Evolutionary conservation across 306 rosid species (phyloP).

Genomic region (Albizia julibrissin): DNA sequence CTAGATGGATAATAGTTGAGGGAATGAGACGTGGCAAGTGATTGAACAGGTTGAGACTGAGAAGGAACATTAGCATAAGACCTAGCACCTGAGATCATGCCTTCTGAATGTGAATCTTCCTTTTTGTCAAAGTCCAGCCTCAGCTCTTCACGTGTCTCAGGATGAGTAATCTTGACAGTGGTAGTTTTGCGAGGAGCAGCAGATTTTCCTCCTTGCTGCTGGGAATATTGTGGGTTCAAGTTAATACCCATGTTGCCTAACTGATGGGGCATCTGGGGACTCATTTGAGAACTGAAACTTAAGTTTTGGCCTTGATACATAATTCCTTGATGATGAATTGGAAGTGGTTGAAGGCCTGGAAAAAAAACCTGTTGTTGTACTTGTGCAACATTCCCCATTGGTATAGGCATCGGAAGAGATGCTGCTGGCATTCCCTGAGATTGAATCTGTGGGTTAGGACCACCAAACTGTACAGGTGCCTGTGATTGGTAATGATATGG

Average conservation of each 20-base stretch:
- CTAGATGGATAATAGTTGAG: constrained; percentile 45
- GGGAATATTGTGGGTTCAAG: constrained; percentile 61
- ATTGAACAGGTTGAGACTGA: constrained; percentile 65
- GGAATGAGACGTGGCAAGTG: constrained; percentile 52
- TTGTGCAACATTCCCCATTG: constrained; percentile 66
- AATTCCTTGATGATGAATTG: constrained; percentile 71
- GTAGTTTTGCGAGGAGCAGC: constrained; percentile 66
- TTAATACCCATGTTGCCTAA: constrained; percentile 63
- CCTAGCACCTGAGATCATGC: constrained; percentile 59
- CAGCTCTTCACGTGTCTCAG: constrained; percentile 84
- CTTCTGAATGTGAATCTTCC: constrained; percentile 53
- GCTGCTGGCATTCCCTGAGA: constrained; percentile 71
- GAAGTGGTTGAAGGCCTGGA: constrained; percentile 65
- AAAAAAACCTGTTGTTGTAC: constrained; percentile 73
- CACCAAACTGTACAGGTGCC: constrained; percentile 69
- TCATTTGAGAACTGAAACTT: constrained; percentile 67
- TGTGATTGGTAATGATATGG: constrained; percentile 75
- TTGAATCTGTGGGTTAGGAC: constrained; percentile 70
- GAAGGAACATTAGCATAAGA: constrained; percentile 57
- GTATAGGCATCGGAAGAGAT: constrained; percentile 69
- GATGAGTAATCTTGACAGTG: constrained; percentile 83
- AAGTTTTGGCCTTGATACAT: constrained; percentile 61
- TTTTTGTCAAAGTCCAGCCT: constrained; percentile 85
- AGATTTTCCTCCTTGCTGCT: constrained; percentile 79
- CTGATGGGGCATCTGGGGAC: constrained; percentile 66